Percentiles rank a stretch among this genome's conserved stretches.
Evolutionary conservation across 139 green algal species (phyloP).

Genomic region (Auxenochlorella pyrenoidosa): DNA sequence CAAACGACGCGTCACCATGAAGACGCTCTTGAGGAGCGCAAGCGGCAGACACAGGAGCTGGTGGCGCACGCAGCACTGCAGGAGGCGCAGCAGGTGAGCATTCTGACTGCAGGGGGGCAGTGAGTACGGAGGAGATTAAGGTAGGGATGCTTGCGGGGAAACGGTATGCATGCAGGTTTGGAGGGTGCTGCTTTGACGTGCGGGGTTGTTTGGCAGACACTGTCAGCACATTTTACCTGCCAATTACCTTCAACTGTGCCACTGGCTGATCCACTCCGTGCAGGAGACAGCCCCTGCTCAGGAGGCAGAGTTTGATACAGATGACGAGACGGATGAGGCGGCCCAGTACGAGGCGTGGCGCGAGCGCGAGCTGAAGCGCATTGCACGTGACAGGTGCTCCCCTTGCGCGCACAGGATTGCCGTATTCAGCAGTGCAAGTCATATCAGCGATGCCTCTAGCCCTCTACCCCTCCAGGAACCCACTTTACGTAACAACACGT

Average conservation of each 20-base stretch:
- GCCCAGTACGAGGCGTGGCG: conserved; percentile 89
- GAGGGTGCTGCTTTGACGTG: too few species aligned
- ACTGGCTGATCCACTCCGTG: background rate
- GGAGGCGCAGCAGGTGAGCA: background rate
- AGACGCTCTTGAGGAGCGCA: background rate
- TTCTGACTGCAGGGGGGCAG: too few species aligned
- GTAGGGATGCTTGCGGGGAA: background rate
- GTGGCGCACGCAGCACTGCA: background rate
- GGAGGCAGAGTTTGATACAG: background rate
- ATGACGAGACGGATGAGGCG: conserved; percentile 84
- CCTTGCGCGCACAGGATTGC: background rate
- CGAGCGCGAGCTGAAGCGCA: conserved; percentile 79
- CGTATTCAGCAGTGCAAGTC: too few species aligned
- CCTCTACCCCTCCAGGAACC: too few species aligned
- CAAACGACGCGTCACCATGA: conserved; percentile 16
- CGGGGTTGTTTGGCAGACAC: too few species aligned
- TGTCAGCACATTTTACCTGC: too few species aligned
- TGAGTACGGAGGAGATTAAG: too few species aligned
- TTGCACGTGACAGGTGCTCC: conserved; percentile 59
- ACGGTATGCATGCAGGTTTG: too few species aligned
- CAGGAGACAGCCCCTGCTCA: background rate
- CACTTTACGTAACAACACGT: too few species aligned
- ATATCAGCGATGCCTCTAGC: background rate
- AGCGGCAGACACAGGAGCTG: conserved; percentile 26
- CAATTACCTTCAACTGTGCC: background rate